Base-by-base conservation (phyloP, 225 moss, liverwort and hornwort genomes). In the Polytrichum formosum region DNA sequence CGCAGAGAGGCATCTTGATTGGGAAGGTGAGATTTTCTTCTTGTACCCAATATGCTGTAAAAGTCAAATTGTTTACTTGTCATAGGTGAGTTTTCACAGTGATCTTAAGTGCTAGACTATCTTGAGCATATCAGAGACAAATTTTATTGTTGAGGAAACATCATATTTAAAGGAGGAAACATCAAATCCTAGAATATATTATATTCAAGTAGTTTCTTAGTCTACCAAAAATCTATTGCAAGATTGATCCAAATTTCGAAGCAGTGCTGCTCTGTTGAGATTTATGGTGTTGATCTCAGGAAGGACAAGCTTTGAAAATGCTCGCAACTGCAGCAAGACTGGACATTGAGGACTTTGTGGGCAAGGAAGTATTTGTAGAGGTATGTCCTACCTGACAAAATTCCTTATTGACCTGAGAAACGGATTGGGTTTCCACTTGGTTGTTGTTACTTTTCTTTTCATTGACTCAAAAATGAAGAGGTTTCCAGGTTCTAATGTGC, bases 251-350 rank as follows among this genome's bases (percentile, higher is more conserved):
- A 30, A 2, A 3, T 46, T 16, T 16, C 16, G 5, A 53, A 46
- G 18, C 59, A 46, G 46, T 46, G 46, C 46, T 46, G 13, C 46
- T 46, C 16, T 46, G 46, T 46, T 46, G 46, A 16, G n/a, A 58
- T 20, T 20, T 58, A 23, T 21, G 58, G 21, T 69, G 27, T 27
- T 75, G 72, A 65, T 79, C 19, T 54, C 86, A 93, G 93, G 90
- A 81, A 29, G 94, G 94, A 27, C 69, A 73, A 66, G 84, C 94
- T 55, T 72, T 95, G 73, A 95, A 95, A 76, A 46, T 77, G 70
- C 92, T 95, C 54, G 90, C 94, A 55, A 95, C 94, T 73, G 92
- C 94, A 70, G 88, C 94, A 54, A 84, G 94, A 73, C 82, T 92
- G 63, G 94, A 92, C 65, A 91, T 95, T 64, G 92, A 95, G 72